These are phyloP conservation scores for Rutstroemia sp. DNA, from an alignment of 2,329 filamentous ascomycete species.

Conservation along the genomic window DNA sequence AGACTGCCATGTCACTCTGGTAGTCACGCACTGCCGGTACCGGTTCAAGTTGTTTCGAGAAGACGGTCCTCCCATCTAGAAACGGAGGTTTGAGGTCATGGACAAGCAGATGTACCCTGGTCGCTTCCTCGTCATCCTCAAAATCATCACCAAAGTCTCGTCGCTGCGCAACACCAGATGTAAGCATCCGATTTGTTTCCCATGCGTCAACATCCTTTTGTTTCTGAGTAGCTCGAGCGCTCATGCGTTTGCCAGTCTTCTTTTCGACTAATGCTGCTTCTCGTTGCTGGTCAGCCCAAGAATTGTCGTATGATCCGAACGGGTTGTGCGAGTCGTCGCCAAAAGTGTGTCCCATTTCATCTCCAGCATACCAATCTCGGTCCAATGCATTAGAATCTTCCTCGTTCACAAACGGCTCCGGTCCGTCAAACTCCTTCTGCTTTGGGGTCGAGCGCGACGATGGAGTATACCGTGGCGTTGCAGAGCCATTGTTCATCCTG, in stretches of 20 bases:
- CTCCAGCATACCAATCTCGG: slow-evolving; percentile 86
- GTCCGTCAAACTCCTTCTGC: slow-evolving; percentile 53
- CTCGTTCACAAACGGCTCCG: slow-evolving; percentile 53
- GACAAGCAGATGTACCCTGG: slow-evolving; percentile 80
- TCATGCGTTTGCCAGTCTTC: slow-evolving; percentile 66
- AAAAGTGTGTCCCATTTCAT: slow-evolving; percentile 77
- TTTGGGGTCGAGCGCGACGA: slow-evolving; percentile 35
- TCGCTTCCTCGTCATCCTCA: slow-evolving; percentile 83
- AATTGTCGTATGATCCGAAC: slow-evolving; percentile 68
- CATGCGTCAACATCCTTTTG: slow-evolving; percentile 95
- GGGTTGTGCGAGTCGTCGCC: slow-evolving; percentile 92
- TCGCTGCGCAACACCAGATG: slow-evolving; percentile 88
- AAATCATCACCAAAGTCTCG: slow-evolving; percentile 77
- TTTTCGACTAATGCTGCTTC: slow-evolving; percentile 72
- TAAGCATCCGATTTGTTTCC: slow-evolving; percentile 98
- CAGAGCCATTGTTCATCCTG: slow-evolving; percentile 24
- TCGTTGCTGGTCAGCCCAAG: slow-evolving; percentile 63
- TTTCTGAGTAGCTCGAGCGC: slow-evolving; percentile 71
- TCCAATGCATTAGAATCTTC: slow-evolving; percentile 72
- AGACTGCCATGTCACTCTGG: slow-evolving; percentile 98
- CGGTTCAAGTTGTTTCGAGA: slow-evolving; percentile 94
- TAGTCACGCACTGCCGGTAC: slow-evolving; percentile 87
- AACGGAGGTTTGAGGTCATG: slow-evolving; percentile 94
- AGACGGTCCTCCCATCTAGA: slow-evolving; percentile 87
- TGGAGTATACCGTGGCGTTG: slow-evolving; percentile 30